phyloP scores from a whole-genome alignment of 768 basidiomycete genomes.

The Collybia nuda region DNA sequence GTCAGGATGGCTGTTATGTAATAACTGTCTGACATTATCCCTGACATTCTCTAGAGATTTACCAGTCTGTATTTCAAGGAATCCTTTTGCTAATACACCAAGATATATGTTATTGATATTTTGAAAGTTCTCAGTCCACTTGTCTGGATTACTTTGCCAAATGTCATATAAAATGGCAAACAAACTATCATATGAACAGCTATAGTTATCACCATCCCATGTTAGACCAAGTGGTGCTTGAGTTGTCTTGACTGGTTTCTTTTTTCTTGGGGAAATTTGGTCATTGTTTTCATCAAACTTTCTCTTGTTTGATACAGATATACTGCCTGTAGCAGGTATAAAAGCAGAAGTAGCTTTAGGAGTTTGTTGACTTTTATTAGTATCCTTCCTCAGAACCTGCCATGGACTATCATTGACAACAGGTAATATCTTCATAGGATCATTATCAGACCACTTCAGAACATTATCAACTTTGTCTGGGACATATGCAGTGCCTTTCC shows the following conservation, averaged over 20 bases:
- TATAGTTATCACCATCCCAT: too few species aligned
- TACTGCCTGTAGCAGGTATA: too few species aligned
- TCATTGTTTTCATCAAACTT: too few species aligned
- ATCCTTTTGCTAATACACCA: neutral
- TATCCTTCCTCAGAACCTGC: too few species aligned
- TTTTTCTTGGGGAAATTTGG: too few species aligned
- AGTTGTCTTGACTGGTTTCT: too few species aligned
- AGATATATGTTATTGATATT: neutral
- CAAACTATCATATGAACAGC: neutral
- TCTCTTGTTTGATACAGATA: too few species aligned
- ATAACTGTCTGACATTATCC: neutral
- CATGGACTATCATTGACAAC: neutral
- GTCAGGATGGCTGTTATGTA: neutral
- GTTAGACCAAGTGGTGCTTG: too few species aligned
- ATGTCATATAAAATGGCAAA: neutral
- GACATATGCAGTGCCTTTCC: neutral
- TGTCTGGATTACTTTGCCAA: neutral
- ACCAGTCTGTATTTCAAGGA: neutral
- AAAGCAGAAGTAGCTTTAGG: too few species aligned
- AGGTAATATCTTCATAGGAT: neutral
- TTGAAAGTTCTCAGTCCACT: neutral
- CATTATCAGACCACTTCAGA: neutral
- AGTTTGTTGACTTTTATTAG: too few species aligned
- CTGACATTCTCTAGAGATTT: neutral
- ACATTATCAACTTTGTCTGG: constrained; percentile 4